A percentile compares a stretch with the other conserved stretches of the same genome.
Conservation (phyloP, 768 basidiomycete species). For the Russula olivacea region DNA sequence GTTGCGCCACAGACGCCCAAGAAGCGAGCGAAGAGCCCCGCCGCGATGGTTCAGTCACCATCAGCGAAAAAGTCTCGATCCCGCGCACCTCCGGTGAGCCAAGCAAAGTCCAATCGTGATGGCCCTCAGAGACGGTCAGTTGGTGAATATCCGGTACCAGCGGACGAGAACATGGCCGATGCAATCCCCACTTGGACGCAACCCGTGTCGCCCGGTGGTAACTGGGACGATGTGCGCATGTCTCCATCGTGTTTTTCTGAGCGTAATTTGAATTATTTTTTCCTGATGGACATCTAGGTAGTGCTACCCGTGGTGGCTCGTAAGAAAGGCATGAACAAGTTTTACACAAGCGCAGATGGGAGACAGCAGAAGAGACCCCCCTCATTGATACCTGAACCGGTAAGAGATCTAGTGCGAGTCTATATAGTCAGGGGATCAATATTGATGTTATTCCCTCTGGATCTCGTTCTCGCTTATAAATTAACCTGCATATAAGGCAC, state of each 20-base stretch:
- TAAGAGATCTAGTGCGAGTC: slow-evolving; percentile 33
- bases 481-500: slow-evolving; percentile 43
- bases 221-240: slow-evolving; percentile 74
- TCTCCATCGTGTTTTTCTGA: slow-evolving; percentile 21
- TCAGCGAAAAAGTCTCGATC: slow-evolving; percentile 38
- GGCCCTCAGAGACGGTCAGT: slow-evolving; percentile 49
- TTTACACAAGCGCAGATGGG: slow-evolving; percentile 66
- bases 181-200: slow-evolving; percentile 84
- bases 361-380: slow-evolving; percentile 45
- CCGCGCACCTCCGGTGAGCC: slow-evolving; percentile 35
- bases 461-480: background rate
- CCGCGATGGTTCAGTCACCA: slow-evolving; percentile 32
- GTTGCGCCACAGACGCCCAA: slow-evolving; percentile 31
- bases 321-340: slow-evolving; percentile 69
- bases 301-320: slow-evolving; percentile 80
- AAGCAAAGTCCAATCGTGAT: slow-evolving; percentile 32
- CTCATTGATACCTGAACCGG: slow-evolving; percentile 46
- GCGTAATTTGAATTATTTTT: background rate
- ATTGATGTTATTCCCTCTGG: background rate
- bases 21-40: slow-evolving; percentile 45
- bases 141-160: slow-evolving; percentile 63
- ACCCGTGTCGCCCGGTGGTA: slow-evolving; percentile 57
- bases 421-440: background rate
- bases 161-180: slow-evolving; percentile 53
- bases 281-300: slow-evolving; percentile 42